Percentiles rank a stretch among this genome's conserved stretches.
These are phyloP conservation scores for Desmodesmus armatus DNA, from an alignment of 139 green algal genomes.

Conservation along the genomic window DNA sequence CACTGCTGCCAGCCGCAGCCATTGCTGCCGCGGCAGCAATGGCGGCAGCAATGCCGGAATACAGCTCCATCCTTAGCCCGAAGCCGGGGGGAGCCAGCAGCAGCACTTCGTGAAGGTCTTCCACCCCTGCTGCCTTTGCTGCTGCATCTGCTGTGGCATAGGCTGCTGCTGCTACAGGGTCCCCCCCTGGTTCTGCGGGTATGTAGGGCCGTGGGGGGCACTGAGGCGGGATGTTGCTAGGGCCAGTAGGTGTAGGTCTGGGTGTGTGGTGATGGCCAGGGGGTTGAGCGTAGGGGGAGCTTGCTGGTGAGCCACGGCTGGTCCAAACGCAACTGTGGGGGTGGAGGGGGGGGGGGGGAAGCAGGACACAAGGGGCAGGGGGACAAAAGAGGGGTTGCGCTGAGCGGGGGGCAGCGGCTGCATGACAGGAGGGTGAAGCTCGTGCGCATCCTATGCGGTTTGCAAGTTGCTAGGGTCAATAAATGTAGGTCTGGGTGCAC, in stretches of 20 bases:
- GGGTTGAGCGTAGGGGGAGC: constrained; percentile 69
- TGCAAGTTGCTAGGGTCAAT: too few species aligned
- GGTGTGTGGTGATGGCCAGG: constrained; percentile 63
- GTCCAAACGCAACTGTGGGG: constrained; percentile 67
- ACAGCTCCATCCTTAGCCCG: neutral
- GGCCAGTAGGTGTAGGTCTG: constrained; percentile 54
- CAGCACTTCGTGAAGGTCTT: constrained; percentile 65
- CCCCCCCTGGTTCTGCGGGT: constrained; percentile 74
- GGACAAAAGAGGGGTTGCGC: neutral
- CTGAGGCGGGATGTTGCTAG: neutral
- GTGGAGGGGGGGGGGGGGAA: neutral
- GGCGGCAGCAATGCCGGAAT: neutral
- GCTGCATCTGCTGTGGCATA: constrained; percentile 64
- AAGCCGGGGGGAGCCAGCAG: constrained; percentile 51
- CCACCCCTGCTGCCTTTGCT: constrained; percentile 34
- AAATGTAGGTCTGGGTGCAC: too few species aligned
- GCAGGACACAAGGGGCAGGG: too few species aligned
- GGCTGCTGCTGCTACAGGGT: constrained; percentile 61
- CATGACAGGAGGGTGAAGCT: too few species aligned
- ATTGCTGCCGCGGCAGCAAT: constrained; percentile 18
- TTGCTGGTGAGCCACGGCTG: constrained; percentile 76
- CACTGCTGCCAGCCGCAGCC: neutral
- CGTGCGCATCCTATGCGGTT: too few species aligned
- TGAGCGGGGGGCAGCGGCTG: neutral
- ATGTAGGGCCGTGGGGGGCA: constrained; percentile 52